Percentiles rank a stretch among this genome's conserved stretches.
These are phyloP conservation scores for Pseudopediastrum boryanum DNA, from an alignment of 139 green algal genomes.

Conservation along the genomic window DNA sequence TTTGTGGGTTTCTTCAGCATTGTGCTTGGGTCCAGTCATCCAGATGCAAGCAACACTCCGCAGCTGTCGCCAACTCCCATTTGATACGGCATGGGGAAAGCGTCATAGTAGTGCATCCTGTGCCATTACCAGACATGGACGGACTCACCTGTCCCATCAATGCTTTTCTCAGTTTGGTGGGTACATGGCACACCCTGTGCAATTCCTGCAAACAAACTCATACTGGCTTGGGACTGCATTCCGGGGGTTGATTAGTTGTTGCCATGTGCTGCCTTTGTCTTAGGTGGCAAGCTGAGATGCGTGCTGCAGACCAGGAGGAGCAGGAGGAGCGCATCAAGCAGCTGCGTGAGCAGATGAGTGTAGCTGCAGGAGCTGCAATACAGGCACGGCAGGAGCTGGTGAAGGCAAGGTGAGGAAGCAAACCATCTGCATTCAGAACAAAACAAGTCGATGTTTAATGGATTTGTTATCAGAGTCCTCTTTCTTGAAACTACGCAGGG, in stretches of 20 bases:
- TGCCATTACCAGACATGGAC: neutral
- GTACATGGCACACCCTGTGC: neutral
- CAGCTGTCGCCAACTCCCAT: too few relatives aligned
- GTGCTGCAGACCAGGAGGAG: constrained; percentile 51
- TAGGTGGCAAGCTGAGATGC: constrained; percentile 53
- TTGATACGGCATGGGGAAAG: too few relatives aligned
- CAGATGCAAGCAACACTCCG: neutral
- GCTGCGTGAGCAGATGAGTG: constrained; percentile 59
- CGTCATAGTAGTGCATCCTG: too few relatives aligned
- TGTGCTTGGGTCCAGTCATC: neutral
- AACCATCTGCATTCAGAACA: neutral
- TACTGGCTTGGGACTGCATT: neutral
- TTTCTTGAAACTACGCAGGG: neutral
- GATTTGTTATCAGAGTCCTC: neutral
- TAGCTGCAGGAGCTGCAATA: constrained; percentile 19
- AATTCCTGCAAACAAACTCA: neutral
- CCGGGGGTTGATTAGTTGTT: constrained; percentile 47
- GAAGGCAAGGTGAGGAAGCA: constrained; percentile 7
- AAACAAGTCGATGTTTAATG: neutral
- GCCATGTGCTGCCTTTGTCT: constrained; percentile 42
- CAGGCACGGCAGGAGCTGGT: constrained; percentile 36
- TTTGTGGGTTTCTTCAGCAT: neutral
- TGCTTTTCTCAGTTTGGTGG: neutral
- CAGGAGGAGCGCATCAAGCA: constrained; percentile 52
- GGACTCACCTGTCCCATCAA: neutral